Base-by-base conservation (phyloP, 768 basidiomycete genomes). In the Cystobasidium tubakii region DNA sequence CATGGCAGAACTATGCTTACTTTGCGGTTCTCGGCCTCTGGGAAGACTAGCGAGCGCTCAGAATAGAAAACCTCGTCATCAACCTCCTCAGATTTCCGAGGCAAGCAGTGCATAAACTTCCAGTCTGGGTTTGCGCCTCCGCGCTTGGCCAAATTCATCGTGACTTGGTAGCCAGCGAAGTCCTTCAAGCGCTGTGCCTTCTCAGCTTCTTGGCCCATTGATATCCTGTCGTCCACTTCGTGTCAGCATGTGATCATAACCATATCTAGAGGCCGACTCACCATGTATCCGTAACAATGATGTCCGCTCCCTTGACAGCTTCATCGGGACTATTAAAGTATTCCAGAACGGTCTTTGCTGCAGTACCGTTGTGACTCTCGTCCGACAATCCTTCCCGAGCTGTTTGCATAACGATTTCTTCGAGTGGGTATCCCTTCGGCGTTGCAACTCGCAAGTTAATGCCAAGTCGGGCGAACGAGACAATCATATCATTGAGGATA, bases 221-320 rank as follows among this genome's bases (percentile, higher is more conserved):
- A 97, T 76, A 98, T 92, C 93, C 92, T 94, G 78, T 17, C 31
- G 13, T 21, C 0, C 15, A 33, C 17, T 13, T 29, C 63, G 9
- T 4, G 19, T 62, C 27, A 62, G 15, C 33, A 55, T 42, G 67
- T 29, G 0, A 23, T 42, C 27, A 50, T 15, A 55, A 9, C 27
- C 29, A 53, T 1, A 55, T 0, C 27, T 19, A 34, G 53, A 43
- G n/a, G 12, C 23, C 1, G 21, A 54, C 81, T 73, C 74, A 91
- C 92, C 95, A 99, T 2, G 96, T 99, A 81, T 99, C 96, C 1
- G 96, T 99, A 13, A 96, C 86, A 60, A 97, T 90, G n/a, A 97
- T 87, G 79, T 97, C 91, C 7, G 96, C 96, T 54, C 87, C 88
- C 1, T 88, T 81, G 7, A 97, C 90, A 0, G 96, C 96, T 80